These are phyloP conservation scores for Nannizzia gypsea DNA, from an alignment of 2,329 filamentous ascomycete genomes.

Conservation along the genomic window DNA sequence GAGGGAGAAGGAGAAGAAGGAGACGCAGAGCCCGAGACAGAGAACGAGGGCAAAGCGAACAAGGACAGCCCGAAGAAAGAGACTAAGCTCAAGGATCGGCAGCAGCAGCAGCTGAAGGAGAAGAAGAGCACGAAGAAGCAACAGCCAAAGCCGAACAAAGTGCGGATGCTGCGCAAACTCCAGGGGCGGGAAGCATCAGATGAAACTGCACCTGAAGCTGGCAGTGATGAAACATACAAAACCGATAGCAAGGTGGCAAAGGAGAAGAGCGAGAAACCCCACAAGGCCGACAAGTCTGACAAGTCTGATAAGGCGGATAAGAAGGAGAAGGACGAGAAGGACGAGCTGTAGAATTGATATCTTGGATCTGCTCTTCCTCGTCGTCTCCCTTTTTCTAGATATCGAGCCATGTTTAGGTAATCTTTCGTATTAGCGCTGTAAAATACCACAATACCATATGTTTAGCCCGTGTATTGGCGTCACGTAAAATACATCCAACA, in stretches of 20 bases:
- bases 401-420: neutral
- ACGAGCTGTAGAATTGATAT: neutral
- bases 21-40: neutral
- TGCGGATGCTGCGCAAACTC: slow-evolving; percentile 13
- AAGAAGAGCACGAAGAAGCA: slow-evolving; percentile 17
- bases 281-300: neutral
- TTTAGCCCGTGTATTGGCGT: neutral
- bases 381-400: neutral
- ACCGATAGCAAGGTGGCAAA: slow-evolving; percentile 20
- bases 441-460: neutral
- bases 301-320: neutral
- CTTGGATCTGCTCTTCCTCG: neutral
- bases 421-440: neutral
- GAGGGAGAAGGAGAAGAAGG: slow-evolving; percentile 14
- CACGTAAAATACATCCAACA: neutral
- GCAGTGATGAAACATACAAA: slow-evolving; percentile 30
- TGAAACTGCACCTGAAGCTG: slow-evolving; percentile 14
- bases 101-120: slow-evolving; percentile 13
- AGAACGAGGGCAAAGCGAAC: neutral
- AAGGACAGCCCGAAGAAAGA: slow-evolving; percentile 3
- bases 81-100: slow-evolving; percentile 14
- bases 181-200: slow-evolving; percentile 7
- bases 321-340: neutral
- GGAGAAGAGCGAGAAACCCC: slow-evolving; percentile 11
- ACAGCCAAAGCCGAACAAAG: slow-evolving; percentile 17